These are phyloP conservation scores for Microbotryum intermedium DNA, from an alignment of 1,284 basidiomycete genomes.

Conservation along the genomic window DNA sequence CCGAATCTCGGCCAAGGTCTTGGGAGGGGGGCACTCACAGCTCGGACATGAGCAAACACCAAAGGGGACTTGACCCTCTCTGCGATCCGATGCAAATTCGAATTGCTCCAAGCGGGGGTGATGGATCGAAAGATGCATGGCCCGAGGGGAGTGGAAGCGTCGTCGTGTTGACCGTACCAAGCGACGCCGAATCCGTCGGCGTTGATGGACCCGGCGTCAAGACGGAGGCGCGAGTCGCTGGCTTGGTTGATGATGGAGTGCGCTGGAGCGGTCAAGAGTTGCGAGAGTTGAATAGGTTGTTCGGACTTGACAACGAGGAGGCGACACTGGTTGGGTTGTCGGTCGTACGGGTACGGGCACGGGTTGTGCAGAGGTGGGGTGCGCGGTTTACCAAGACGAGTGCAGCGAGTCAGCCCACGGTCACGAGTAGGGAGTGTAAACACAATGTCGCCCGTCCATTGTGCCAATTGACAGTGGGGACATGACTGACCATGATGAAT, in stretches of 20 bases:
- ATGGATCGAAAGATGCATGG: constrained; percentile 76
- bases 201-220: constrained; percentile 63
- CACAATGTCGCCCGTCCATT: too few relatives aligned
- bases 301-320: constrained; percentile 33
- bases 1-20: too few relatives aligned
- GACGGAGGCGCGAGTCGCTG: constrained; percentile 76
- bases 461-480: too few relatives aligned
- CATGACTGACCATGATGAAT: too few relatives aligned
- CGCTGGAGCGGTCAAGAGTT: constrained; percentile 56
- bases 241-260: constrained; percentile 96
- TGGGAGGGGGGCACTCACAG: neutral
- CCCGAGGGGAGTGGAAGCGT: constrained; percentile 46
- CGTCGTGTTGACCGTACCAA: constrained; percentile 75
- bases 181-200: constrained; percentile 91
- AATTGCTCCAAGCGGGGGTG: constrained; percentile 73
- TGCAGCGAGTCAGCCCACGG: neutral
- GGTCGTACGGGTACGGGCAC: too few relatives aligned
- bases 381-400: too few relatives aligned
- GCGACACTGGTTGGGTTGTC: constrained; percentile 3
- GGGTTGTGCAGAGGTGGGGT: too few relatives aligned
- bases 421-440: neutral
- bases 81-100: constrained; percentile 75
- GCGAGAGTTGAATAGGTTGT: constrained; percentile 31
- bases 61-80: constrained; percentile 91
- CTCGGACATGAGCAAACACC: constrained; percentile 52